phyloP scores from a whole-genome alignment of 2,329 filamentous ascomycete species.

The Talaromyces sp. region DNA sequence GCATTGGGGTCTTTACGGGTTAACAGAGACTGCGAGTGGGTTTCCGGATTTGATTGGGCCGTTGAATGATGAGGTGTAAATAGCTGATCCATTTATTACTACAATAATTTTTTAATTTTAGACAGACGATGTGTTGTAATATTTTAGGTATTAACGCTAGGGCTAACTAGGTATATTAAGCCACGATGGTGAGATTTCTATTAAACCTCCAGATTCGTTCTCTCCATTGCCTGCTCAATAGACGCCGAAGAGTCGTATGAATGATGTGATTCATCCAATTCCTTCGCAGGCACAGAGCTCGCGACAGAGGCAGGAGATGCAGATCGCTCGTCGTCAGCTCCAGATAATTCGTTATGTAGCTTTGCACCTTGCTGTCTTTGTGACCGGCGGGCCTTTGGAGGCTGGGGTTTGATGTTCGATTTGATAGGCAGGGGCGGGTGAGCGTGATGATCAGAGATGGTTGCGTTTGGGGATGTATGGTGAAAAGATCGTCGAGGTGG shows the following conservation, averaged over 20 bases:
- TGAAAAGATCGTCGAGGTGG: slow-evolving; percentile 37
- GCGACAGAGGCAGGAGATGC: slow-evolving; percentile 4
- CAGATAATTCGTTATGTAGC: slow-evolving; percentile 21
- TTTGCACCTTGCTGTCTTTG: slow-evolving; percentile 34
- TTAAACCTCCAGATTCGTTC: background rate
- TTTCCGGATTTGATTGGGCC: background rate
- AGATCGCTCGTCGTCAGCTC: background rate
- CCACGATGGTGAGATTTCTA: background rate
- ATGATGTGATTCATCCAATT: background rate
- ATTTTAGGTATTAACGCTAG: background rate
- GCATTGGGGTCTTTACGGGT: slow-evolving; percentile 61
- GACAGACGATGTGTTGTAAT: no score
- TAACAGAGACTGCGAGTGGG: background rate
- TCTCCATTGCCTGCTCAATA: slow-evolving; percentile 1
- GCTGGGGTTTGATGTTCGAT: slow-evolving; percentile 31
- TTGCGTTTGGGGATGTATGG: slow-evolving; percentile 14
- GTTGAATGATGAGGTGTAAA: background rate
- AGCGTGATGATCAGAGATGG: slow-evolving; percentile 12
- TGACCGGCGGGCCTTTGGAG: slow-evolving; percentile 43
- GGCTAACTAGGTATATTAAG: background rate
- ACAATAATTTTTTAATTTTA: background rate
- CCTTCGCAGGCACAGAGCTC: background rate
- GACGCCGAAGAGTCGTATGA: background rate
- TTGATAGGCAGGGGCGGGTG: slow-evolving; percentile 3
- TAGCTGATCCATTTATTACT: background rate